A percentile compares a stretch with the other conserved stretches of the same genome.
Conservation (phyloP, 352 stramenopile species). For the Stephanocyclus meneghinianus region DNA sequence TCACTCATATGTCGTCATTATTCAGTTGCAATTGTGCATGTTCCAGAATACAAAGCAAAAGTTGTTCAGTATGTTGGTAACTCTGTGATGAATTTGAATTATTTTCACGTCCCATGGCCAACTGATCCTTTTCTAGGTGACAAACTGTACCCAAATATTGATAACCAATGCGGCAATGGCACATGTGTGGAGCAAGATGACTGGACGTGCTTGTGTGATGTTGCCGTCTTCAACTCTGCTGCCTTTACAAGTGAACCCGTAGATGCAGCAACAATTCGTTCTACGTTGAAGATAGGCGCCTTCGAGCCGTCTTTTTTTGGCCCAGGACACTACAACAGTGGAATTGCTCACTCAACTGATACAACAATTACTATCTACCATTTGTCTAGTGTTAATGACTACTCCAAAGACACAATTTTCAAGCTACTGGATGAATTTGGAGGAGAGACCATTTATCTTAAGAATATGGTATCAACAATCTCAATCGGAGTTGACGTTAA, state of each 20-base stretch:
- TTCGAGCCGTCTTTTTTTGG: constrained; percentile 31
- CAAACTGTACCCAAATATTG: constrained; percentile 42
- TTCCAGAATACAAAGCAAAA: not conserved
- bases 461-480: constrained; percentile 55
- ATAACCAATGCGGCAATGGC: constrained; percentile 42
- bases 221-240: constrained; percentile 25
- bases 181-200: constrained; percentile 40
- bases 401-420: constrained; percentile 47
- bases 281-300: constrained; percentile 35
- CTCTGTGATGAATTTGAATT: constrained; percentile 47
- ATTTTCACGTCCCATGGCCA: constrained; percentile 48
- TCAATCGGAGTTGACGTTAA: constrained; percentile 35
- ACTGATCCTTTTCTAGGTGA: constrained; percentile 30
- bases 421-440: constrained; percentile 35
- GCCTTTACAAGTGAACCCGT: constrained; percentile 24
- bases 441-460: constrained; percentile 42
- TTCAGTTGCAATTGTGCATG: constrained; percentile 45
- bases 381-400: constrained; percentile 12
- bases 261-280: constrained; percentile 10
- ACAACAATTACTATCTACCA: constrained; percentile 25
- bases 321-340: constrained; percentile 15
- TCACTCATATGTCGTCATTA: not conserved
- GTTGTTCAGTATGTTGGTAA: constrained; percentile 32
- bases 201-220: constrained; percentile 48
- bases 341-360: constrained; percentile 12